Evolutionary conservation across 2,329 filamentous ascomycete genomes (phyloP).

Genomic region (Raffaelea albimanens): DNA sequence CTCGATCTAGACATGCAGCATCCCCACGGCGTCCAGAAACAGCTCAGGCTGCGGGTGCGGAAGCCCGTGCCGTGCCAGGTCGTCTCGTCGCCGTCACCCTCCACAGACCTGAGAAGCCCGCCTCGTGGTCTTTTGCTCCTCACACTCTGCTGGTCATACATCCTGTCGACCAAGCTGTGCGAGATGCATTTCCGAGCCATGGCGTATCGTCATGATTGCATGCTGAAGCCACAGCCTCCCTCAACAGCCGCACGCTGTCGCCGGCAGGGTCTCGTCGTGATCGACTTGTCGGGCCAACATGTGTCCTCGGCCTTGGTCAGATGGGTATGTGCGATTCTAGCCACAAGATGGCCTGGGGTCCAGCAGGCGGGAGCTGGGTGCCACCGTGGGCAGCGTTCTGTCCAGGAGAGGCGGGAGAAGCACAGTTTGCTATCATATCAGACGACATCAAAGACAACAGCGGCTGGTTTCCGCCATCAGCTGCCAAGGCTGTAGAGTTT

Average conservation of each 20-base stretch:
- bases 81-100: no score
- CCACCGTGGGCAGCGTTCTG: background rate
- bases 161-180: slow-evolving; percentile 5
- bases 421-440: background rate
- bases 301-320: slow-evolving; percentile 1
- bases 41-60: no score
- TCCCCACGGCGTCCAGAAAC: no score
- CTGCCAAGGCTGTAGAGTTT: background rate
- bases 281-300: slow-evolving; percentile 2
- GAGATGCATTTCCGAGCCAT: slow-evolving; percentile 4
- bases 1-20: no score
- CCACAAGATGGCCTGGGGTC: slow-evolving; percentile 5
- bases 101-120: no score
- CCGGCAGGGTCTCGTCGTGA: background rate
- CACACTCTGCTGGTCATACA: slow-evolving; percentile 10
- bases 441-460: background rate
- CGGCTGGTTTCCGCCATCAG: background rate
- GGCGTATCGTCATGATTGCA: background rate
- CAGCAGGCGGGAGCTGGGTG: background rate
- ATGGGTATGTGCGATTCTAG: slow-evolving; percentile 9
- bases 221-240: slow-evolving; percentile 1
- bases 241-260: background rate
- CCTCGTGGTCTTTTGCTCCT: no score
- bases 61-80: no score
- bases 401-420: background rate